Evolutionary conservation across 805 yeast species (phyloP), one percentile per base, ranked within the genome.

Genomic region (Candida sanyiensis): DNA sequence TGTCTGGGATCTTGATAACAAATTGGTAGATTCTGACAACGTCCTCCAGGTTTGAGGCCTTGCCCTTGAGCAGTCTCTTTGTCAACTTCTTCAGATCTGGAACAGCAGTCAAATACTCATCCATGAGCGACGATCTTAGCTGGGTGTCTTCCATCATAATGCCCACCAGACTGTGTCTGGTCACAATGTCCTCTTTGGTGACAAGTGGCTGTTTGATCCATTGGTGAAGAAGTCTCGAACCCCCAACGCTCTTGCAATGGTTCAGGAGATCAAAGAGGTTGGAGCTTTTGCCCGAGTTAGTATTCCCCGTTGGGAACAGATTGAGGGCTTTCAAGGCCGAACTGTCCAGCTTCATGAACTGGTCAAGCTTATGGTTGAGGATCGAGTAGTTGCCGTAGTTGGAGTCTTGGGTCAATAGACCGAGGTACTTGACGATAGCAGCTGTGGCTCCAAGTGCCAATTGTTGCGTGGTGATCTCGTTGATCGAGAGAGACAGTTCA

Each of bases 171-270:
- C 65, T 58, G 47, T 85, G 96, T 36, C 99, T 71, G 31, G 77
- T 68, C 28, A 63, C 58, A 28, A 93, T 88, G 36, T 69, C 76
- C 0, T 50, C 54, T 9, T 71, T 54, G 47, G 77, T 77, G 38
- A 95, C 80, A 35, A 93, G 69, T 1, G 99, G 99, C 61, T 93
- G 98, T 55, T 90, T 93, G 44, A 93, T 69, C 98, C 98, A 93
- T 54, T 87, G 96, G 12, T 93, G 80, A 19, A 93, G 70, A 36
- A 89, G 62, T 47, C 97, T 72, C 2, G 90, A 67, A 7, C 99
- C 99, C n/a, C 93, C 87, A 2, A 77, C 71, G 4, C 95, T 82
- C 51, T 84, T 87, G 66, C 97, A 90, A 49, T 80, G 77, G 65
- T 93, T 90, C 51, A 93, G 65, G 31, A 93, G 68, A 19, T 94